Base-by-base conservation (phyloP, 331 rosid genomes). In the Arachis monticola region DNA sequence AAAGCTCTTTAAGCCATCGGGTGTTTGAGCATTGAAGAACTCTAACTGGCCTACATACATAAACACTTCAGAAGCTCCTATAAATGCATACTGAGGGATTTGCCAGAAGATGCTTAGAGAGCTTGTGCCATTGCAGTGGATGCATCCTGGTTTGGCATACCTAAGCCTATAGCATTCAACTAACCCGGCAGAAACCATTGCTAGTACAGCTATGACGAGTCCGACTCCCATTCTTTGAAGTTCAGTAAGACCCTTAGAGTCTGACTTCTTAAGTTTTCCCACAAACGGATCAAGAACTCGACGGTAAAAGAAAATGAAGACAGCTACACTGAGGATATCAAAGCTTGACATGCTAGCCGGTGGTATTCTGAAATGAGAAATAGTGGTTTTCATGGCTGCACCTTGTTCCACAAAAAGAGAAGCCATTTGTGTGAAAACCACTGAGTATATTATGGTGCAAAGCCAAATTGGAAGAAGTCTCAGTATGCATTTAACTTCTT, bases 341-440 rank as follows among this genome's bases (percentile, higher is more conserved):
- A 94, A 92, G 97, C 99, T 88, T 10, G 99, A 94, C 99, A 94
- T 94, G 84, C 99, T 94, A 1, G 99, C 99, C 3, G 99, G 87
- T 27, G 99, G 99, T 74, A 94, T 87, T 73, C 40, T 81, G 85
- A 94, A 94, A 77, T 74, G 55, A 63, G 96, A 89, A 60, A 95
- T 59, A 0, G 86, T 86, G 46, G 97, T 87, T 70, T 95, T 88
- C 99, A 95, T 95, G 73, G 93, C 99, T 1, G 97, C 96, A 8
- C 99, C 99, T 86, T 95, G 99, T 86, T 92, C 99, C 53, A 95
- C 99, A 64, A 95, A 95, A 78, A 95, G 97, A 14, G 99, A 95
- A 48, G 97, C 97, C 99, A 95, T 95, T 82, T 95, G 99, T 67
- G 99, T 92, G 82, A 92, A 95, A 76, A 92, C 99, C 60, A 95